Conservation (phyloP, 805 yeast species). For the Saturnispora zaruensis region DNA sequence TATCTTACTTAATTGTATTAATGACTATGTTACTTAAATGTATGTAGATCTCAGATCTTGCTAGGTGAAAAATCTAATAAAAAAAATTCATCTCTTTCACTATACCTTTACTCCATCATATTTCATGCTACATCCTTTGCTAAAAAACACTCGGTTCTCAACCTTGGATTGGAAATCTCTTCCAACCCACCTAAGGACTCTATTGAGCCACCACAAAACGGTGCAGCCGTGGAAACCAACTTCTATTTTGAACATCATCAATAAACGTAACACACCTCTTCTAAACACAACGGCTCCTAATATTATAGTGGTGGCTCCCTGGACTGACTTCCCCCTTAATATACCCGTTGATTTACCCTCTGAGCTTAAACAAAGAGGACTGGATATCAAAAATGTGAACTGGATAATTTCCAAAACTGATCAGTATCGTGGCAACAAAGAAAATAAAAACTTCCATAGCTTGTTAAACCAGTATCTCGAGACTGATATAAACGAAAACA, state of each 20-base stretch:
- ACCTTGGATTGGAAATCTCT: conserved; percentile 5
- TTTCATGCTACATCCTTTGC: conserved; percentile 4
- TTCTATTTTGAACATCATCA: conserved; percentile 6
- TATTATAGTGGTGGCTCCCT: conserved; percentile 2
- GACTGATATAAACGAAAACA: not conserved
- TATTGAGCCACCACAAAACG: conserved; percentile 1
- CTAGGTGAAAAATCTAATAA: not conserved
- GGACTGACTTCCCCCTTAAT: conserved; percentile 3
- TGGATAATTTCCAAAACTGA: conserved; percentile 4
- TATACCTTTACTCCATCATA: not conserved
- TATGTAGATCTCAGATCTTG: not conserved
- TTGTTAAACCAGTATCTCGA: conserved; percentile 3
- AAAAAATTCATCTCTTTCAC: too few species aligned
- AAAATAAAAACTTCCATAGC: not conserved
- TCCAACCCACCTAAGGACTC: not conserved
- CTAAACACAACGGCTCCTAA: not conserved
- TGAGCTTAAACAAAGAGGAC: not conserved
- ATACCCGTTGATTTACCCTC: conserved; percentile 4
- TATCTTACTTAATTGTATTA: not conserved
- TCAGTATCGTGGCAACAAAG: not conserved
- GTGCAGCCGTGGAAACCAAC: conserved; percentile 8
- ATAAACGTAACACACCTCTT: conserved; percentile 2
- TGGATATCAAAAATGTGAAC: conserved; percentile 1
- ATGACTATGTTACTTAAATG: not conserved
- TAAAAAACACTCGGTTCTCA: conserved; percentile 7